phyloP scores from a whole-genome alignment of 2,329 filamentous ascomycete genomes.

The Plenodomus lindquistii region DNA sequence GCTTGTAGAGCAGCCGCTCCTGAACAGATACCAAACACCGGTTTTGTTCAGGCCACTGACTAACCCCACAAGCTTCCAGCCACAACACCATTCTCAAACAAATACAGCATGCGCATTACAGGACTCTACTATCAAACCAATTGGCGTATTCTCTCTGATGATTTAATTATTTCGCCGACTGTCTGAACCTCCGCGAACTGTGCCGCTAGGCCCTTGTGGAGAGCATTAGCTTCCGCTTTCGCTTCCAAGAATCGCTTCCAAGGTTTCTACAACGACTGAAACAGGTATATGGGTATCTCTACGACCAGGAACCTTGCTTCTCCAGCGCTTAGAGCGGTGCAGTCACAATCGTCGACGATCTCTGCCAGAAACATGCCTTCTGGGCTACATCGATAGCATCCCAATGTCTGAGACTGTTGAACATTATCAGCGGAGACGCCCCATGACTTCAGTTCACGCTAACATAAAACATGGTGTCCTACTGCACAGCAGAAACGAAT shows the following conservation, averaged over 20 bases:
- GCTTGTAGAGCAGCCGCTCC: slow-evolving; percentile 9
- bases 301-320: neutral
- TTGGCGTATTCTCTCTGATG: neutral
- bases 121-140: neutral
- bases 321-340: neutral
- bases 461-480: no score
- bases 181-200: slow-evolving; percentile 4
- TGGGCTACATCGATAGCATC: no score
- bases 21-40: slow-evolving; percentile 15
- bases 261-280: neutral
- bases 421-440: no score
- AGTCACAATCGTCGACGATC: neutral
- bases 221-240: neutral
- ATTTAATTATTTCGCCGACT: neutral
- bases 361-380: neutral
- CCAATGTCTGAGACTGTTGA: no score
- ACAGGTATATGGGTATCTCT: neutral
- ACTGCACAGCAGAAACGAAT: no score
- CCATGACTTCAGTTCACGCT: no score
- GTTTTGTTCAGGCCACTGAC: slow-evolving; percentile 8
- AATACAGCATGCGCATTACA: slow-evolving; percentile 7
- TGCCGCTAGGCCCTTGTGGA: neutral
- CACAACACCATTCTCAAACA: slow-evolving; percentile 9
- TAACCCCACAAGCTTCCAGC: slow-evolving; percentile 3
- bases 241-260: neutral